These are phyloP conservation scores for Kurtzmaniella quercitrusa DNA, from an alignment of 1,139 yeast species.

Conservation along the genomic window DNA sequence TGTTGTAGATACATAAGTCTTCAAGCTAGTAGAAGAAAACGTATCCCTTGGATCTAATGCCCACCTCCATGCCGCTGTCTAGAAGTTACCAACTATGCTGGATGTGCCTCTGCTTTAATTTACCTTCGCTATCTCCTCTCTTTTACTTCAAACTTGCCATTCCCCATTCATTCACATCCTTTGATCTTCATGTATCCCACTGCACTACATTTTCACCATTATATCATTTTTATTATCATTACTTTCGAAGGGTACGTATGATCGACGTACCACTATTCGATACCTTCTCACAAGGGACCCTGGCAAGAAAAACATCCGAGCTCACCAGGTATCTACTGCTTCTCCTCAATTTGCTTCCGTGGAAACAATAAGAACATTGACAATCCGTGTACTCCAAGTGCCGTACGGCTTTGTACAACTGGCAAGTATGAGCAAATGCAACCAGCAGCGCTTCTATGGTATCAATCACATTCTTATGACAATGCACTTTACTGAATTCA, in stretches of 20 bases:
- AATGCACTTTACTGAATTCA: conserved; percentile 1
- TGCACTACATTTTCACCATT: background rate
- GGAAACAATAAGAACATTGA: conserved; percentile 5
- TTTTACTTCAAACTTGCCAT: too few relatives aligned
- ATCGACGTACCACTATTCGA: conserved; percentile 1
- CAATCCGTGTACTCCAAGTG: conserved; percentile 4
- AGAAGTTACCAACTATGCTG: too few relatives aligned
- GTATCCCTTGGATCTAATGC: too few relatives aligned
- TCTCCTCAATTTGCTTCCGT: conserved; percentile 3
- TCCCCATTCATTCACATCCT: too few relatives aligned
- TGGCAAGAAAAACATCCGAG: background rate
- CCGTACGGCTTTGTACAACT: conserved; percentile 3
- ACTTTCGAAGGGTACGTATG: background rate
- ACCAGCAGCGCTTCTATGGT: background rate
- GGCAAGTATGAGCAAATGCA: conserved; percentile 4
- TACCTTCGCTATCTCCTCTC: too few relatives aligned
- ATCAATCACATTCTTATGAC: conserved; percentile 5
- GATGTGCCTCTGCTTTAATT: too few relatives aligned
- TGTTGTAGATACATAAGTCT: too few relatives aligned
- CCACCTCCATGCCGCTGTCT: too few relatives aligned
- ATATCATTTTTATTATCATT: background rate
- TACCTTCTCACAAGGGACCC: background rate
- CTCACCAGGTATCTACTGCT: conserved; percentile 3
- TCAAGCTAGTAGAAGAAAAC: too few relatives aligned
- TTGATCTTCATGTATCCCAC: too few relatives aligned